A percentile compares a stretch with the other conserved stretches of the same genome.
These are phyloP conservation scores for Phoenix dactylifera DNA, from an alignment of 176 grass and related monocot genomes.

Conservation along the genomic window DNA sequence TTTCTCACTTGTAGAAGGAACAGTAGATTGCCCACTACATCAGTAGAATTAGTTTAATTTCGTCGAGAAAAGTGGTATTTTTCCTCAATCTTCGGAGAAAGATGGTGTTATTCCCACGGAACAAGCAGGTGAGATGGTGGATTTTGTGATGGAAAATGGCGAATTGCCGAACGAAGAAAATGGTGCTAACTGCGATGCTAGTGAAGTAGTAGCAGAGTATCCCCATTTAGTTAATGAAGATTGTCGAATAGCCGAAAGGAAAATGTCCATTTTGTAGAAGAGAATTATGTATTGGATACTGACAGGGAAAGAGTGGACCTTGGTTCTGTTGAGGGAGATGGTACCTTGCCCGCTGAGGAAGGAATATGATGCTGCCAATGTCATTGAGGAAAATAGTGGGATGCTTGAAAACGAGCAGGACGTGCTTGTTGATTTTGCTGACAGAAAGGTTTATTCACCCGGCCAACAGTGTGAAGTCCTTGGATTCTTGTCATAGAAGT, in stretches of 20 bases:
- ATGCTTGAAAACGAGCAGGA: neutral
- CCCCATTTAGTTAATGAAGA: neutral
- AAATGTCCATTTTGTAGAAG: slow-evolving; percentile 2
- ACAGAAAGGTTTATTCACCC: neutral
- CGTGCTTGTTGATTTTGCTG: neutral
- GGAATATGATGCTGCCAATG: no score
- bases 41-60: slow-evolving; percentile 18
- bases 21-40: slow-evolving; percentile 7
- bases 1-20: slow-evolving; percentile 11
- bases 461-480: neutral
- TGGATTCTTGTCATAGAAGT: neutral
- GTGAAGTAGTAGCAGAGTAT: no score
- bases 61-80: neutral
- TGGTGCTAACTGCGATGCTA: no score
- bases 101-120: no score
- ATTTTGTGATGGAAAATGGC: no score
- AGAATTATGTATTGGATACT: neutral
- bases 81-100: no score
- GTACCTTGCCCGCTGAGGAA: neutral
- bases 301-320: no score
- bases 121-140: no score
- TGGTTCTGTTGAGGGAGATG: neutral
- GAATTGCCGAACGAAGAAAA: no score
- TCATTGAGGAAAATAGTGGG: neutral
- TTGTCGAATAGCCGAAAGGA: neutral